These are phyloP conservation scores for Herpomyces periplanetae DNA, from an alignment of 2,329 filamentous ascomycete species.

Conservation along the genomic window DNA sequence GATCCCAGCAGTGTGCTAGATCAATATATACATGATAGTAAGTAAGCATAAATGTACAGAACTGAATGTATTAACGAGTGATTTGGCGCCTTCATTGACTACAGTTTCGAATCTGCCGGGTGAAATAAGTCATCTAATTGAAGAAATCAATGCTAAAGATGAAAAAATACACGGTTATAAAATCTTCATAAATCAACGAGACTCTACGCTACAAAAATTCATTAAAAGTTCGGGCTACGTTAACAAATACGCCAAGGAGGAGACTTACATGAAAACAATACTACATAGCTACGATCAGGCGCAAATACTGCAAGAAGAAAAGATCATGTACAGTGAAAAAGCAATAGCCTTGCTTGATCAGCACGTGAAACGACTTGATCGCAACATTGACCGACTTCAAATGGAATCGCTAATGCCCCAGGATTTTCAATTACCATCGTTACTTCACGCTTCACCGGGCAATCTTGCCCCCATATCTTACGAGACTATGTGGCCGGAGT, in stretches of 20 bases:
- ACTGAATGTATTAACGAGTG: conserved; percentile 1
- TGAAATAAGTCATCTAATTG: conserved; percentile 43
- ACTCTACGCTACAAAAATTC: conserved; percentile 37
- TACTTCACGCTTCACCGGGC: conserved; percentile 12
- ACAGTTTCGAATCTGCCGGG: conserved; percentile 34
- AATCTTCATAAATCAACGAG: conserved; percentile 25
- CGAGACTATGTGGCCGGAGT: too few relatives aligned
- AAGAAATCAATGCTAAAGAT: conserved; percentile 48
- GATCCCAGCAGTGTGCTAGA: too few relatives aligned
- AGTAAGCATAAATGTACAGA: too few relatives aligned
- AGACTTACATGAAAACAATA: conserved; percentile 21
- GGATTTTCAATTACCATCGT: conserved; percentile 17
- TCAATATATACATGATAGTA: too few relatives aligned
- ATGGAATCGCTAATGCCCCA: conserved; percentile 17
- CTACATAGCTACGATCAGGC: conserved; percentile 24
- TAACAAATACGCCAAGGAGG: conserved; percentile 32
- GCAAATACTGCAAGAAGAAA: conserved; percentile 30
- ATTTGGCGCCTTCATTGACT: too few relatives aligned
- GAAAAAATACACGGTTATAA: conserved; percentile 25
- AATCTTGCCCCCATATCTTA: too few relatives aligned
- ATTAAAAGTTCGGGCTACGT: conserved; percentile 37
- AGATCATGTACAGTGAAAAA: conserved; percentile 26
- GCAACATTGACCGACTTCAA: conserved; percentile 18
- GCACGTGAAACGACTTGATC: conserved; percentile 19
- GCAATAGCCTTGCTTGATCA: conserved; percentile 19